Base-by-base conservation (phyloP, 2,329 filamentous ascomycete genomes). In the Dactylonectria macrodidyma region DNA sequence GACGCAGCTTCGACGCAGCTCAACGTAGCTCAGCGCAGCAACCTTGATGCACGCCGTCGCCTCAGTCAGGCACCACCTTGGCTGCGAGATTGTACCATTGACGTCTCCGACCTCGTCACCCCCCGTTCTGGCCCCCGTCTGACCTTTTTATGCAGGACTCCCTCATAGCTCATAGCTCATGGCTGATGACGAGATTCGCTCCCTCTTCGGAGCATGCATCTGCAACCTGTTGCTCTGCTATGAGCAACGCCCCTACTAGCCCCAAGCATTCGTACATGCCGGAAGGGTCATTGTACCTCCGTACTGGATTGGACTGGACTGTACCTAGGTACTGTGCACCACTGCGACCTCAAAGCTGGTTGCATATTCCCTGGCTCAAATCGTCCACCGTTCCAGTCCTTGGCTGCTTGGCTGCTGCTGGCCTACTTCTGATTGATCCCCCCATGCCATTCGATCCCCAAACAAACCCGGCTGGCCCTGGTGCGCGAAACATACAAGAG, bases 391-490 rank as follows among this genome's bases (percentile, higher is more conserved):
- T 52, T 46, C 51, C 33, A 57, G n/a, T 33, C 24, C 44, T 30
- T 66, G 58, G 57, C n/a, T 19, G 16, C 22, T 56, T 50, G 46
- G 26, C 26, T 47, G 46, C 24, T 63, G 30, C 24, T 46, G 41
- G 30, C 55, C 41, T 47, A 56, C 38, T 59, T 38, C 38, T 59
- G 26, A 7, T 65, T 59, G 47, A 59, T 48, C 48, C 52, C 22
- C 47, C 61, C 62, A 65, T 65, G 56, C 59, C 62, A 55, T 55
- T 44, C 64, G 46, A 55, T 55, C 59, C 59, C 59, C 59, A 66
- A 62, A 30, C 7, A 30, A 38, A 38, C 52, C 62, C 47, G n/a
- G 51, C 46, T 9, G 54, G 54, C 52, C 58, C 52, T 41, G 47
- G 41, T 41, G 16, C 36, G 30, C 10, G 38, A 48, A 30, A 66